Percentiles rank a stretch among this genome's conserved stretches.
These are phyloP conservation scores for Drechslerella coelobrocha DNA, from an alignment of 2,329 filamentous ascomycete genomes.

Conservation along the genomic window DNA sequence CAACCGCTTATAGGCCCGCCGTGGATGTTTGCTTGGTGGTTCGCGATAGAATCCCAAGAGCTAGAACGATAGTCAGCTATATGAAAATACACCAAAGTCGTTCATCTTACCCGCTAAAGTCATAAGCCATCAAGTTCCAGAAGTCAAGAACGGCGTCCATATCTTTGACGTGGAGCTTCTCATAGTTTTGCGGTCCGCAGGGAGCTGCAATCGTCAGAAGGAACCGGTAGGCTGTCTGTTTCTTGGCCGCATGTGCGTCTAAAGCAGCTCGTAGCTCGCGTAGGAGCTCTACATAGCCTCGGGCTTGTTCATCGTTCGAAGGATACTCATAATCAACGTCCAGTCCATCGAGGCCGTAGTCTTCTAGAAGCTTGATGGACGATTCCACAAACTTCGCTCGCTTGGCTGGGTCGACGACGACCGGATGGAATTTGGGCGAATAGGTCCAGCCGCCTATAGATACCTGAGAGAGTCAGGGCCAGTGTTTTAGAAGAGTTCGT, in stretches of 20 bases:
- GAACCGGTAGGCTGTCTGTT: slow-evolving; percentile 62
- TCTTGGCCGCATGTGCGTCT: slow-evolving; percentile 58
- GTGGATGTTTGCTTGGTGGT: slow-evolving; percentile 82
- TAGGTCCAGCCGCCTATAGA: slow-evolving; percentile 84
- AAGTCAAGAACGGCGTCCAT: slow-evolving; percentile 75
- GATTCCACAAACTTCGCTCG: slow-evolving; percentile 72
- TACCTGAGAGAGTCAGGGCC: slow-evolving; percentile 57
- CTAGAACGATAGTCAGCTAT: too few species aligned
- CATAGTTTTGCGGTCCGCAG: slow-evolving; percentile 63
- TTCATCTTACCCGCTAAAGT: slow-evolving; percentile 70
- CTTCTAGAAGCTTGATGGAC: slow-evolving; percentile 76
- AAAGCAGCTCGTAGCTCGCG: slow-evolving; percentile 65
- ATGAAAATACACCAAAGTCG: neutral
- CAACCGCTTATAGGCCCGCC: slow-evolving; percentile 54
- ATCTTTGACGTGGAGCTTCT: slow-evolving; percentile 67
- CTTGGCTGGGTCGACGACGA: slow-evolving; percentile 64
- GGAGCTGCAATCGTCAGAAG: slow-evolving; percentile 64
- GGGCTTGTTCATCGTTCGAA: slow-evolving; percentile 62
- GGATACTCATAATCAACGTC: slow-evolving; percentile 61
- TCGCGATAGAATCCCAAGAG: slow-evolving; percentile 75
- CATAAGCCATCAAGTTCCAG: slow-evolving; percentile 88
- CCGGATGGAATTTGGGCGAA: slow-evolving; percentile 69
- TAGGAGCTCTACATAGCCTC: slow-evolving; percentile 68
- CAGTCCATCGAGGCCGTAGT: slow-evolving; percentile 77
- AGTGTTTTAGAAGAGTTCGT: neutral